Evolutionary conservation across 306 rosid genomes (phyloP).

Genomic region (Vigna radiata): DNA sequence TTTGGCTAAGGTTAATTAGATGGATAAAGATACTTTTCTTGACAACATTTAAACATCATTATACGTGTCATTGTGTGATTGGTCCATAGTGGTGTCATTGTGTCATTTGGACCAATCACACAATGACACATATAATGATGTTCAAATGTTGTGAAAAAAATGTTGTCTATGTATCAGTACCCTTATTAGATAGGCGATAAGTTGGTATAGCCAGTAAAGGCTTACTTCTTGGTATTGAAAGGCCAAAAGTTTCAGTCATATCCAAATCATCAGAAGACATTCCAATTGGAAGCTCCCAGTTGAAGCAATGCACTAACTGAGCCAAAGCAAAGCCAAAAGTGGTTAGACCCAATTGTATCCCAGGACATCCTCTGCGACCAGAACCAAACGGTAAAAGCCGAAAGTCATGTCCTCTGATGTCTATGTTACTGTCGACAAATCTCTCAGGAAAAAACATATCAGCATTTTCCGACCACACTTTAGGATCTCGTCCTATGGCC

Average conservation of each 20-base stretch:
- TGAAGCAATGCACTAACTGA: slow-evolving; percentile 52
- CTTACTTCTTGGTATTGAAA: not conserved
- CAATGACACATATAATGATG: too few species aligned
- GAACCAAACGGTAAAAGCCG: slow-evolving; percentile 51
- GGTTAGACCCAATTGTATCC: slow-evolving; percentile 38
- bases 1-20: too few species aligned
- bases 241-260: slow-evolving; percentile 45
- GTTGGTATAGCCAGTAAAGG: slow-evolving; percentile 38
- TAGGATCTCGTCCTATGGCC: slow-evolving; percentile 48
- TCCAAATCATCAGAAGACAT: slow-evolving; percentile 29
- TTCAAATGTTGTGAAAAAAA: too few species aligned
- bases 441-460: slow-evolving; percentile 47
- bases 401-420: slow-evolving; percentile 30
- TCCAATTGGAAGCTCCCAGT: slow-evolving; percentile 47
- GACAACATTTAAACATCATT: too few species aligned
- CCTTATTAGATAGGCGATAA: not conserved
- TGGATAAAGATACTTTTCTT: too few species aligned
- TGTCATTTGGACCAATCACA: too few species aligned
- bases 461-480: slow-evolving; percentile 41
- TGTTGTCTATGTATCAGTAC: too few species aligned
- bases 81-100: too few species aligned
- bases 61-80: too few species aligned
- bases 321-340: slow-evolving; percentile 28
- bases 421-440: not conserved
- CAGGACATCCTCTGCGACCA: slow-evolving; percentile 49